Conservation (phyloP, 2,329 filamentous ascomycete species). For the Sporothrix dimorphospora region DNA sequence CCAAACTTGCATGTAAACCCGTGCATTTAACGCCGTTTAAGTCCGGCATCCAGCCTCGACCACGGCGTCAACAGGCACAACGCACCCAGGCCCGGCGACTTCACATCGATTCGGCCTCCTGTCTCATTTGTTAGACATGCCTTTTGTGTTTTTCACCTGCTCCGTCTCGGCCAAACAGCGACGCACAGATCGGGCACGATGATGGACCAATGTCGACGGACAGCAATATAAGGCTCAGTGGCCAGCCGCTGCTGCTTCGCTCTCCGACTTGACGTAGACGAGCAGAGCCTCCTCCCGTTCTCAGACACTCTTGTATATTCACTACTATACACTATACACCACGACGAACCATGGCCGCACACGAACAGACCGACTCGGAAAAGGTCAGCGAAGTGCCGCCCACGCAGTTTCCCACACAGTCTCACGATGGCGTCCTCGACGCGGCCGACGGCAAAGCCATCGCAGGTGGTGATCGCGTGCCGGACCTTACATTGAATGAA, state of each 20-base stretch:
- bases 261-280: not conserved
- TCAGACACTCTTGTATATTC: not conserved
- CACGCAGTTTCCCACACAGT: not conserved
- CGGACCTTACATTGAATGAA: not conserved
- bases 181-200: not conserved
- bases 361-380: not conserved
- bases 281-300: not conserved
- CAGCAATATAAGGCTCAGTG: constrained; percentile 8
- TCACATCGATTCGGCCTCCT: not conserved
- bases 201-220: not conserved
- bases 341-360: not conserved
- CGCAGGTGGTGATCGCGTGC: not conserved
- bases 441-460: not conserved
- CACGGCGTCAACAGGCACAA: not conserved
- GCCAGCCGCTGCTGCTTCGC: not conserved
- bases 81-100: not conserved
- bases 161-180: constrained; percentile 1
- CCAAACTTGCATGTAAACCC: not conserved
- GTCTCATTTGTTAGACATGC: not conserved
- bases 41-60: constrained; percentile 13
- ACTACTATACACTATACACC: not conserved
- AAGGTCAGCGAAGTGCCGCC: not conserved
- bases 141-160: not conserved
- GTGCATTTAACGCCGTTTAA: constrained; percentile 19
- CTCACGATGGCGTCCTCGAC: not conserved